phyloP scores from a whole-genome alignment of 129 eudicot genomes.

The Lactuca saligna region DNA sequence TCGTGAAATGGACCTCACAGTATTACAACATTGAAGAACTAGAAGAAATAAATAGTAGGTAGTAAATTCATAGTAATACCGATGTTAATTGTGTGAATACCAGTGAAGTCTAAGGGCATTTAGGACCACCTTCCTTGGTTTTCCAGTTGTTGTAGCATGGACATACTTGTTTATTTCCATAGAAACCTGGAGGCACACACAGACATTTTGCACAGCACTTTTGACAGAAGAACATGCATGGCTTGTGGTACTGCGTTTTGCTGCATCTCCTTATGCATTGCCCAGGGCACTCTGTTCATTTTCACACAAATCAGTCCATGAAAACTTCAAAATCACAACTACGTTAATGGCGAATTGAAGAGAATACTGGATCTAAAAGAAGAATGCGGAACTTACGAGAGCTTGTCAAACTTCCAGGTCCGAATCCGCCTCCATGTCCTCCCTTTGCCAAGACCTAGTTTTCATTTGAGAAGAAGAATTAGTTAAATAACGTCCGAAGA shows the following conservation, averaged over 20 bases:
- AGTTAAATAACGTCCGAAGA: background rate
- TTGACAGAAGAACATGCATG: conserved; percentile 87
- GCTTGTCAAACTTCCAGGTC: conserved; percentile 68
- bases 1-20: conserved; percentile 25
- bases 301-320: background rate
- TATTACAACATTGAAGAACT: conserved; percentile 16
- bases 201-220: conserved; percentile 77
- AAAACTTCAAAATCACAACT: conserved; percentile 4
- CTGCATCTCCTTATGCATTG: conserved; percentile 77
- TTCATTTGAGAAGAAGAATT: background rate
- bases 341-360: background rate
- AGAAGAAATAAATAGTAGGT: background rate
- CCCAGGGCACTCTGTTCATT: conserved; percentile 67
- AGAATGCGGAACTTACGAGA: conserved; percentile 52
- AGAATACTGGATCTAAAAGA: background rate
- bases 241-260: conserved; percentile 76
- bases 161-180: conserved; percentile 80
- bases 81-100: conserved; percentile 7
- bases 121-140: conserved; percentile 87
- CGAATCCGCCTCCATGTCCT: conserved; percentile 44
- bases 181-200: conserved; percentile 82
- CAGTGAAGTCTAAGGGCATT: conserved; percentile 54
- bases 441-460: conserved; percentile 28
- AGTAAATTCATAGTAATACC: conserved; percentile 1
- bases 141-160: conserved; percentile 98